Evolutionary conservation across 1,284 basidiomycete species (phyloP), one percentile per base, ranked within the genome.

Genomic region (Leccinum pachyderme): DNA sequence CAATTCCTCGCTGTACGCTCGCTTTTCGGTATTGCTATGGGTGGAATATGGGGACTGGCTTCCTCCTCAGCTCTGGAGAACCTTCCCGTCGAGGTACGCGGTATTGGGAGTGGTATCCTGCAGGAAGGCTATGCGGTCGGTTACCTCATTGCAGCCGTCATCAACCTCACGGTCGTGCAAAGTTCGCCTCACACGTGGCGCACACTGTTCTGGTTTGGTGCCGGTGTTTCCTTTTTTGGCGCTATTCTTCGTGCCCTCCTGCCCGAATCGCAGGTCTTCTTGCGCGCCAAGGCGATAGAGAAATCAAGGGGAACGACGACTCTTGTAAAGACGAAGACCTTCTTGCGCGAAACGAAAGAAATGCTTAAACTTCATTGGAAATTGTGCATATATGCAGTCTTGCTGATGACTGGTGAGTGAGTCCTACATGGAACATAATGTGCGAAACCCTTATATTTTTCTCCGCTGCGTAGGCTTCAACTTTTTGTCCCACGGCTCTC

Each of bases 281-380:
- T 86, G 45, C 77, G 79, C 43, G 87, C 84, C 5, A 82, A 81
- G 68, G 78, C 72, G 12, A 70, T 72, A 13, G 80, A 82, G 60
- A 75, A 58, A 11, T 80, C 63, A 56, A 74, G 58, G 61, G 75
- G 70, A 29, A 73, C 52, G n/a, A 70, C 60, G 53, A 78, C 73
- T 25, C 70, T 53, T 13, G 69, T 79, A 53, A 91, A 89, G 73
- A 87, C 86, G 1, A 82, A 77, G 65, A 72, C 84, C 2, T 98
- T 97, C 77, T 39, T 93, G 22, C 76, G 73, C 46, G 92, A 95
- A 69, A 82, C 79, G 52, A 70, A 78, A 71, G 70, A 73, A 52
- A 97, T 97, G 88, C 74, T 98, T 57, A 91, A 84, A 75, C 74
- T 68, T 3, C 91, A 98, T 70, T 97, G 95, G 93, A 63, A 87